Percentiles rank a stretch among this genome's conserved stretches.
These are phyloP conservation scores for Monilinia vaccinii-corymbosi DNA, from an alignment of 2,329 filamentous ascomycete species.

Conservation along the genomic window DNA sequence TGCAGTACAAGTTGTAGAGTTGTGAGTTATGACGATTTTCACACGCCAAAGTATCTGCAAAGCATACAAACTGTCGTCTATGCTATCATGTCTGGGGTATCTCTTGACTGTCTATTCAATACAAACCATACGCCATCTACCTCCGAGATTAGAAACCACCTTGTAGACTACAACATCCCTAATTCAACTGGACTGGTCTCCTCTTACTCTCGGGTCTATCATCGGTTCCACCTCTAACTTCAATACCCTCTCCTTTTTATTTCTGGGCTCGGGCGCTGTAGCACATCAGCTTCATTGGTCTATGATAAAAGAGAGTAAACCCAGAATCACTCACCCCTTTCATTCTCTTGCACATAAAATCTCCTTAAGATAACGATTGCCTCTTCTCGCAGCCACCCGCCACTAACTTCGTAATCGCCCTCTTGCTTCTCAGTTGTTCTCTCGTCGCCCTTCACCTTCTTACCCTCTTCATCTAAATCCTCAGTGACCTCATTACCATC, in stretches of 20 bases:
- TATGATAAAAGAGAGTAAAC: not conserved
- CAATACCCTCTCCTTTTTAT: slow-evolving; percentile 28
- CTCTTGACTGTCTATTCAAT: not conserved
- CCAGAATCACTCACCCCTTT: slow-evolving; percentile 56
- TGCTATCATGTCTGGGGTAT: not conserved
- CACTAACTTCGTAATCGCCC: slow-evolving; percentile 69
- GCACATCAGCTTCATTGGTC: not conserved
- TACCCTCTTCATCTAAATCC: slow-evolving; percentile 61
- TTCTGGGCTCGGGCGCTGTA: slow-evolving; percentile 28
- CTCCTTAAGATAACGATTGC: slow-evolving; percentile 85
- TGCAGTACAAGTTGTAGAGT: not conserved
- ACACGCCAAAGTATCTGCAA: not conserved
- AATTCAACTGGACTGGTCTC: not conserved
- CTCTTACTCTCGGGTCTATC: slow-evolving; percentile 10
- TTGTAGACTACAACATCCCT: not conserved
- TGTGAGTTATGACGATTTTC: not conserved
- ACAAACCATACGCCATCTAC: not conserved
- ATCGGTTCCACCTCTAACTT: slow-evolving; percentile 28
- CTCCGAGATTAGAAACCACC: not conserved
- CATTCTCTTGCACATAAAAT: slow-evolving; percentile 98
- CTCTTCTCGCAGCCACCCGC: slow-evolving; percentile 73
- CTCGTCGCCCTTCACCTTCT: not conserved
- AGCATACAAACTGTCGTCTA: not conserved
- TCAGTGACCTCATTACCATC: slow-evolving; percentile 1
- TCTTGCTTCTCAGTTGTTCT: slow-evolving; percentile 49